These are phyloP conservation scores for Pythium guiyangense DNA, from an alignment of 352 stramenopile genomes.

Conservation along the genomic window DNA sequence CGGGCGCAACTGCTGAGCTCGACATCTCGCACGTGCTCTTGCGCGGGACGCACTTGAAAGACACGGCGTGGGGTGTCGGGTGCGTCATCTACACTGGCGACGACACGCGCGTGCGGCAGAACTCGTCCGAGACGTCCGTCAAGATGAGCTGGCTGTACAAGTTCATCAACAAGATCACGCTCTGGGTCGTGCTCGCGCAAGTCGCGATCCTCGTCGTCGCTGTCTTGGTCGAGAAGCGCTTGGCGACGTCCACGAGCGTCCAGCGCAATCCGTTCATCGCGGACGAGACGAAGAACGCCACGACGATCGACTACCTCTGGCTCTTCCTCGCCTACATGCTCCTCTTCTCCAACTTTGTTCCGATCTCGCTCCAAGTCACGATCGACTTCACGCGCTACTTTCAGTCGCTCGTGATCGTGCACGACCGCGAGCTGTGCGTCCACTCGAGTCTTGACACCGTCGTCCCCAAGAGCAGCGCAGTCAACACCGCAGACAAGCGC, in stretches of 20 bases:
- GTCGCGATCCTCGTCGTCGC: conserved; percentile 45
- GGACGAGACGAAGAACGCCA: conserved; percentile 27
- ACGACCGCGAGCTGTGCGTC: conserved; percentile 68
- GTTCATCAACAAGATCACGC: conserved; percentile 80
- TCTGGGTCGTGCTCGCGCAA: conserved; percentile 73
- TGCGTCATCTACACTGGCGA: conserved; percentile 84
- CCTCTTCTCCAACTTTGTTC: conserved; percentile 90
- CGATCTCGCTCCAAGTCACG: conserved; percentile 89
- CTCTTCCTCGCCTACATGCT: conserved; percentile 85
- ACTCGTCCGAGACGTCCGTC: conserved; percentile 62
- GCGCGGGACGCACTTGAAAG: conserved; percentile 61
- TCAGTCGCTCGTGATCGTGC: conserved; percentile 66
- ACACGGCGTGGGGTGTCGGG: conserved; percentile 67
- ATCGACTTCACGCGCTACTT: conserved; percentile 85
- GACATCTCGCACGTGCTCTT: conserved; percentile 71
- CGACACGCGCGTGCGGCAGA: conserved; percentile 86
- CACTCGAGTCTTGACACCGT: neutral
- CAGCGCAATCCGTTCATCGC: conserved; percentile 41
- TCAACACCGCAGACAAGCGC: conserved; percentile 23
- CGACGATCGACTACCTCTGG: conserved; percentile 35
- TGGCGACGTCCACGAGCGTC: conserved; percentile 25
- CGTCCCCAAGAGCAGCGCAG: neutral
- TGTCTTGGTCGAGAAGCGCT: conserved; percentile 36
- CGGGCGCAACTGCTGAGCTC: conserved; percentile 25
- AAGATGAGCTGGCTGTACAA: conserved; percentile 71